Conservation (phyloP, 345 rosid species). For the Garcia nutans region DNA sequence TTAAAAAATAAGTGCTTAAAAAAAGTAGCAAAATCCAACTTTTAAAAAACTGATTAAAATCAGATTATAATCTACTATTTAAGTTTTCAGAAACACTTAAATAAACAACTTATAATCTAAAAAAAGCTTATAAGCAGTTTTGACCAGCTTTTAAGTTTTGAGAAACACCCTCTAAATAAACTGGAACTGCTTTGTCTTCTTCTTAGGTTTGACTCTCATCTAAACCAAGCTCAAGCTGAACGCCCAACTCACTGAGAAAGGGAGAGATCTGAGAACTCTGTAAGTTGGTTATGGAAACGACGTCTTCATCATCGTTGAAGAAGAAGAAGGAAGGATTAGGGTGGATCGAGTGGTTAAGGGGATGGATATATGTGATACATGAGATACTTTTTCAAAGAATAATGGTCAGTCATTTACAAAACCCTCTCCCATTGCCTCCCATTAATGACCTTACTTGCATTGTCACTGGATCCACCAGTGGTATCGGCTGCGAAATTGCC, state of each 20-base stretch:
- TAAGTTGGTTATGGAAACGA: background rate
- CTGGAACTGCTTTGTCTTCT: too few species aligned
- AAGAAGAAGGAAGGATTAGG: conserved; percentile 67
- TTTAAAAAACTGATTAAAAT: too few species aligned
- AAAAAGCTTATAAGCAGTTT: too few species aligned
- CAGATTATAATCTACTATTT: too few species aligned
- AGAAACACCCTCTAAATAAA: too few species aligned
- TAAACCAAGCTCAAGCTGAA: background rate
- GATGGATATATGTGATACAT: conserved; percentile 63
- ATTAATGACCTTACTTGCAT: conserved; percentile 70
- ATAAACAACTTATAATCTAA: too few species aligned
- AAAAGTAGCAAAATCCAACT: too few species aligned
- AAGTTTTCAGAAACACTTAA: too few species aligned
- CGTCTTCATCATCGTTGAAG: conserved; percentile 11
- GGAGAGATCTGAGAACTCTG: background rate
- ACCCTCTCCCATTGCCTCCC: conserved; percentile 83
- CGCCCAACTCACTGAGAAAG: background rate
- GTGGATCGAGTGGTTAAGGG: conserved; percentile 95
- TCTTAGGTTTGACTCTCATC: background rate
- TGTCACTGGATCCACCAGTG: conserved; percentile 97
- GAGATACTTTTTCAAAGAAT: conserved; percentile 91
- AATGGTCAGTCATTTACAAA: conserved; percentile 68
- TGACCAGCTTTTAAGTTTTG: too few species aligned
- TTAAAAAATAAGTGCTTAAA: too few species aligned
- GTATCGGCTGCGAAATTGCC: conserved; percentile 90